Evolutionary conservation across 1,284 basidiomycete genomes (phyloP), one percentile per base, ranked within the genome.

Genomic region (Puccinia coronata): DNA sequence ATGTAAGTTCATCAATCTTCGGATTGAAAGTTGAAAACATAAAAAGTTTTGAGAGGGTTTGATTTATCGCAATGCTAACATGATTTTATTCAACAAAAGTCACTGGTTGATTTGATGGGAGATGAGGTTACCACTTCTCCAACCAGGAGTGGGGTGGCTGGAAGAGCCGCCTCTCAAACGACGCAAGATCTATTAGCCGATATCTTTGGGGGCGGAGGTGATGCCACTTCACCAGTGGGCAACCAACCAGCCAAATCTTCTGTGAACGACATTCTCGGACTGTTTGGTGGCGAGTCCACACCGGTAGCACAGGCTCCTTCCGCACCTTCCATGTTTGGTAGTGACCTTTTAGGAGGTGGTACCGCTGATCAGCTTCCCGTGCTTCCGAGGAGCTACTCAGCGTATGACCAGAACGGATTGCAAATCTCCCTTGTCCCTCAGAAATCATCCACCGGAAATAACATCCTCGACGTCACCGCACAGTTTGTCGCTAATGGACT

Each of bases 151-250:
- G 83, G 84, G 2, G 59, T 84, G 0, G 82, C 85, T 1, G 72
- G 82, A n/a, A 81, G 85, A 0, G 86, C 88, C 2, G 87, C 88
- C 0, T 86, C 88, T 8, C 92, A 92, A 86, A 92, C 90, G 80
- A 95, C 93, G 55, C 92, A 96, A 85, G 95, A 96, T 84, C 90
- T 98, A 5, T 90, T 99, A 16, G 93, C 93, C 0, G 94, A 97
- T 85, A 95, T 99, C 83, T 98, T 99, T 85, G 96, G 88, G 25
- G 88, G 87, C 43, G 83, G 82, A 81, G 78, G 82, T 5, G 36
- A 82, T 11, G 71, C 89, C 3, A 85, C 90, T 8, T 80, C 88
- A 0, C 83, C 89, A 1, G 83, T 89, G n/a, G 16, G 85, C 88
- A 2, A 85, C 88, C 83, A 84, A 61, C 83, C 85, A 28, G 65